Evolutionary conservation across 2,329 filamentous ascomycete genomes (phyloP), one percentile per base, ranked within the genome.

Genomic region (Aureobasidium sp.): DNA sequence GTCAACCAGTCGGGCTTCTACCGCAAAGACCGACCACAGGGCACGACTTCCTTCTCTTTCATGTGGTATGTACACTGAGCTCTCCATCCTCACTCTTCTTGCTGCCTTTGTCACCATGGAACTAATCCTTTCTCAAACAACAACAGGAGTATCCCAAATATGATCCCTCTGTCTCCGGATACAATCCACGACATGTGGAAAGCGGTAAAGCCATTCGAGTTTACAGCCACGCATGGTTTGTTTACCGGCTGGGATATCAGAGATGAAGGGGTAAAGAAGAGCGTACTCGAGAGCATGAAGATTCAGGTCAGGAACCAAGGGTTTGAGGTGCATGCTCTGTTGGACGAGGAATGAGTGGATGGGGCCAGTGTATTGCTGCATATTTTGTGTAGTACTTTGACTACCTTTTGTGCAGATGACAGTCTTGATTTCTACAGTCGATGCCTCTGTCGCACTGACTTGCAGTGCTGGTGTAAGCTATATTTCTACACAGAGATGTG

Each of bases 271-370:
- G 77, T 90, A 60, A 91, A 88, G 77, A 70, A 71, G 63, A 81
- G 87, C 65, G 80, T 93, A 29, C 68, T 91, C 69, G 84, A 90
- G 64, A 92, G 89, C 71, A 90, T 90, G 81, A 84, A 90, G 77
- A 88, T 90, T 22, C 88, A 91, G 70, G 77, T 87, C 2, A 77
- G 70, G 66, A 64, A 67, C 65, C 17, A 72, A 67, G 70, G 60
- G 44, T 31, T 64, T 61, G 64, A 37, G 12, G 45, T 64, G 49
- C 66, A 70, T 62, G 64, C 62, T 11, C 62, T 71, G 15, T 57
- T 73, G 42, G 51, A 66, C n/a, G 53, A 56, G 14, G 39, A 57
- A n/a, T 57, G 15, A 9, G 67, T 71, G 64, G n/a, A 6, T 20
- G 12, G 15, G 34, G 1, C 14, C 14, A 48, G 17, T 34, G 7